phyloP scores from a whole-genome alignment of 495 filamentous ascomycete species.

The Pseudomonodictys pantanalensis region DNA sequence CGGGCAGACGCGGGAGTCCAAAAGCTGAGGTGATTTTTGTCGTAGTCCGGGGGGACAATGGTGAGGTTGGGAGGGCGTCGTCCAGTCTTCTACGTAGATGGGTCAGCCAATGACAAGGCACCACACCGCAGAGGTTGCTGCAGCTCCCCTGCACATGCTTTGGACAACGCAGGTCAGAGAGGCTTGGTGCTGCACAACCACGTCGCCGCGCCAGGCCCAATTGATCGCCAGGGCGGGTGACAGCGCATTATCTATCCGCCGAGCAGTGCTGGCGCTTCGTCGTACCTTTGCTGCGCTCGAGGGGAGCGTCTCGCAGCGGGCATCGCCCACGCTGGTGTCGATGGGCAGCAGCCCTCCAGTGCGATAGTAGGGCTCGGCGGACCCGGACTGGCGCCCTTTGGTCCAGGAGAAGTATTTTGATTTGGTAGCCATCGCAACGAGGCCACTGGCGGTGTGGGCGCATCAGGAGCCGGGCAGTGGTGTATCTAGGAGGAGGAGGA shows the following conservation, averaged over 20 bases:
- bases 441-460: no score
- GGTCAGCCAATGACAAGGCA: slow-evolving; percentile 29
- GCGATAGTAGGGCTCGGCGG: slow-evolving; percentile 28
- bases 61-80: slow-evolving; percentile 31
- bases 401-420: slow-evolving; percentile 42
- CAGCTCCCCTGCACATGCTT: slow-evolving; percentile 22
- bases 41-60: slow-evolving; percentile 20
- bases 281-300: slow-evolving; percentile 22
- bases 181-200: slow-evolving; percentile 33
- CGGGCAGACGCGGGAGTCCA: slow-evolving; percentile 31
- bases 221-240: slow-evolving; percentile 25
- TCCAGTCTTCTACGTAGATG: slow-evolving; percentile 20
- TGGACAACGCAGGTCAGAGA: slow-evolving; percentile 18
- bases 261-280: slow-evolving; percentile 6
- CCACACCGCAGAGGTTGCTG: slow-evolving; percentile 28
- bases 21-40: slow-evolving; percentile 9
- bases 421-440: slow-evolving; percentile 35
- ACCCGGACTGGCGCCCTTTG: slow-evolving; percentile 35
- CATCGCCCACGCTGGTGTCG: slow-evolving; percentile 24
- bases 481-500: slow-evolving; percentile 1
- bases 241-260: slow-evolving; percentile 24
- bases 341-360: slow-evolving; percentile 27
- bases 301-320: slow-evolving; percentile 15
- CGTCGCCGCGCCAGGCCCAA: slow-evolving; percentile 31
- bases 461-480: neutral